phyloP scores from a whole-genome alignment of 805 yeast species.

The Hanseniaspora lachancei region DNA sequence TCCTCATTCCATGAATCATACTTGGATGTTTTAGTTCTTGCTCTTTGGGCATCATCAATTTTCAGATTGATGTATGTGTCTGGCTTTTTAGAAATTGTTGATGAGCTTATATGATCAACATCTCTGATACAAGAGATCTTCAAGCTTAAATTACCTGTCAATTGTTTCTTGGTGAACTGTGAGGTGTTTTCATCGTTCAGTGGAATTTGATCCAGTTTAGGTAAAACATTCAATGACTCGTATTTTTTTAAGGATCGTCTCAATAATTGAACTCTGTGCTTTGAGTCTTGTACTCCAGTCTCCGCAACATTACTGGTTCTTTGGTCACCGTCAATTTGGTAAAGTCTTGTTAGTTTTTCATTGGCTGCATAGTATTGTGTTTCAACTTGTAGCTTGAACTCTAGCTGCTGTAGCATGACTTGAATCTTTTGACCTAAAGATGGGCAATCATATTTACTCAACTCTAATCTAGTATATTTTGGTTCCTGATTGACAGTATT shows the following conservation, averaged over 20 bases:
- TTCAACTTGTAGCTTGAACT: conserved; percentile 87
- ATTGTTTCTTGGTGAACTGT: conserved; percentile 65
- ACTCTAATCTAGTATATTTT: conserved; percentile 55
- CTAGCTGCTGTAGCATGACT: conserved; percentile 87
- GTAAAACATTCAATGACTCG: conserved; percentile 63
- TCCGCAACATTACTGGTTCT: conserved; percentile 77
- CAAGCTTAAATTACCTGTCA: conserved; percentile 66
- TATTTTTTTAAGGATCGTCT: conserved; percentile 75
- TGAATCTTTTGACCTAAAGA: conserved; percentile 89
- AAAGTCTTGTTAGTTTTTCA: conserved; percentile 73
- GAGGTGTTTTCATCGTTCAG: conserved; percentile 33
- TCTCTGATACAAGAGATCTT: conserved; percentile 70
- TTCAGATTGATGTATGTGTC: conserved; percentile 68
- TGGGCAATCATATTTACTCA: conserved; percentile 85
- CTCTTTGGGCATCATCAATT: conserved; percentile 77
- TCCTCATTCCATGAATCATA: conserved; percentile 73
- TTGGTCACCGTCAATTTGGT: conserved; percentile 83
- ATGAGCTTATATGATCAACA: conserved; percentile 83
- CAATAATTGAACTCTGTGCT: conserved; percentile 70
- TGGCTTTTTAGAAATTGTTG: conserved; percentile 62
- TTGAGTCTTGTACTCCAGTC: conserved; percentile 72
- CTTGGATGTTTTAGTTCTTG: conserved; percentile 60
- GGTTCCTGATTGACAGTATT: conserved; percentile 22
- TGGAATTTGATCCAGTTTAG: conserved; percentile 17
- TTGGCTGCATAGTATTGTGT: conserved; percentile 87